phyloP scores from a whole-genome alignment of 2,329 filamentous ascomycete species.

The Colletotrichum graminicola region DNA sequence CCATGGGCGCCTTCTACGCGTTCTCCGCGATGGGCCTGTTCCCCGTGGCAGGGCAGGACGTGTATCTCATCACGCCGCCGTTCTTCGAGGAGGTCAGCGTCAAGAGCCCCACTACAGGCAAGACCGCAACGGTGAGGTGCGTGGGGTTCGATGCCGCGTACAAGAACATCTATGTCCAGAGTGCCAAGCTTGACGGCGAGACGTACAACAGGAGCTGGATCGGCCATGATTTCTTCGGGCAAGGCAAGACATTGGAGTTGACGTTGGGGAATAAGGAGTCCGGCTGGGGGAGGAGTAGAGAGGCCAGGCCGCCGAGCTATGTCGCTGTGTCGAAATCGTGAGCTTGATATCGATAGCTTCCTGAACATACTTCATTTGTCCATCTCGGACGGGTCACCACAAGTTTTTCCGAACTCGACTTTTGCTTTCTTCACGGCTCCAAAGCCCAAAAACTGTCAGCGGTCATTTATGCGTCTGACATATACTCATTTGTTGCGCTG shows the following conservation, averaged over 20 bases:
- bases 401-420: background rate
- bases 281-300: constrained; percentile 62
- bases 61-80: constrained; percentile 72
- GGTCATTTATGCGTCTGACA: background rate
- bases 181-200: constrained; percentile 66
- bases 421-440: background rate
- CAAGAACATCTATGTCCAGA: constrained; percentile 69
- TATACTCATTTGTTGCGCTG: background rate
- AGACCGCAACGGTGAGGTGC: constrained; percentile 67
- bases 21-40: constrained; percentile 70
- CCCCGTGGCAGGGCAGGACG: constrained; percentile 71
- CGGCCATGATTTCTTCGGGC: constrained; percentile 68
- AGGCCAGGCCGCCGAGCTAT: constrained; percentile 65
- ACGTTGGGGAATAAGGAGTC: constrained; percentile 64
- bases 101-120: constrained; percentile 64
- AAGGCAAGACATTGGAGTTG: constrained; percentile 69
- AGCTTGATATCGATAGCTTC: background rate
- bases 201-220: constrained; percentile 71
- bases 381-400: background rate
- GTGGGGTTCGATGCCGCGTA: constrained; percentile 69
- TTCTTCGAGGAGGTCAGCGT: constrained; percentile 70
- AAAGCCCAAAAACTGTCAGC: background rate
- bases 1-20: constrained; percentile 71
- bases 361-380: background rate
- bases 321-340: constrained; percentile 16